Conservation (phyloP, 306 rosid genomes). For the Datisca glomerata region DNA sequence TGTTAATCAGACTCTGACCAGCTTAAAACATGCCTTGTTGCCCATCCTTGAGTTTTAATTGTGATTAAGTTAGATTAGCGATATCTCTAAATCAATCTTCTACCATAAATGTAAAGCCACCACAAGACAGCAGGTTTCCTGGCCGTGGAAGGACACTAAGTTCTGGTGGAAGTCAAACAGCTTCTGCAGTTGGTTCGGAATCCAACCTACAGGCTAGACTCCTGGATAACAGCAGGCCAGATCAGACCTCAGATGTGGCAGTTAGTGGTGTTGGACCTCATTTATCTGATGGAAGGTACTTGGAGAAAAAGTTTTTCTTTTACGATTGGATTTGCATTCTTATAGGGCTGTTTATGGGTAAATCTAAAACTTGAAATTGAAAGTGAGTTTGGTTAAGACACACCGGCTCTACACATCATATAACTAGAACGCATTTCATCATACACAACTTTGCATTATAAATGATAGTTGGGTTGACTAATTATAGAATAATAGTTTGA, state of each 20-base stretch:
- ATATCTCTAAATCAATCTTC: too few relatives aligned
- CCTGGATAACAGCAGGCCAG: conserved; percentile 41
- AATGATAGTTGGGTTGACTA: too few relatives aligned
- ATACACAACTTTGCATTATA: too few relatives aligned
- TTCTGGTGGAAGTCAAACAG: conserved; percentile 36
- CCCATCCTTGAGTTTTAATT: too few relatives aligned
- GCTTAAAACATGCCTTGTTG: too few relatives aligned
- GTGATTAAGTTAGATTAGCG: too few relatives aligned
- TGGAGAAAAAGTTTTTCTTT: conserved; percentile 12
- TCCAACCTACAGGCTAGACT: conserved; percentile 83
- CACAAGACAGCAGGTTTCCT: conserved; percentile 59
- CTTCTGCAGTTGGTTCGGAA: conserved; percentile 40
- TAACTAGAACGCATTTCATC: too few relatives aligned
- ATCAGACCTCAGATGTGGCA: conserved; percentile 27
- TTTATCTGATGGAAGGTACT: conserved; percentile 58
- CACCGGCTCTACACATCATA: background rate
- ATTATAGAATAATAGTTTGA: too few relatives aligned
- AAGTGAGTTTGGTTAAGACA: background rate
- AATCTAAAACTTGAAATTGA: conserved; percentile 3
- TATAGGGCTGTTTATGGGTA: conserved; percentile 5
- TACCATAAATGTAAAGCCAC: conserved; percentile 40
- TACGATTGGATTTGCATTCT: background rate
- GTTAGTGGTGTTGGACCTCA: conserved; percentile 31
- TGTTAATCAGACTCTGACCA: too few relatives aligned
- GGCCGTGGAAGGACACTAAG: conserved; percentile 81